Evolutionary conservation across 306 rosid genomes (phyloP).

Genomic region (Castanopsis chinensis): DNA sequence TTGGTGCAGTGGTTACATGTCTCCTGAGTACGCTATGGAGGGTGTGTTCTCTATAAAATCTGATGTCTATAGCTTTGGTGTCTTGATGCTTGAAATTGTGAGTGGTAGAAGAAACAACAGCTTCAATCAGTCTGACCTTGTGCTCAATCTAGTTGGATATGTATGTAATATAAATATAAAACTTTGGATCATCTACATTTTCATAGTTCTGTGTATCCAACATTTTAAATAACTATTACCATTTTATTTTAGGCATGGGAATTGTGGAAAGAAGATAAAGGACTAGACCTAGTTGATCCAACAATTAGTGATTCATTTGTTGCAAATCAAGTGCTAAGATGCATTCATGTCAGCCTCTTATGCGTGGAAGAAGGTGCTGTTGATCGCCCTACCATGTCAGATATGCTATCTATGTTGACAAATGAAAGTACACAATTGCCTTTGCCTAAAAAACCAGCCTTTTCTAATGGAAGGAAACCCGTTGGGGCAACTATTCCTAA

Average conservation of each 20-base stretch:
- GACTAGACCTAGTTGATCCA: slow-evolving; percentile 15
- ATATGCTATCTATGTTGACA: slow-evolving; percentile 11
- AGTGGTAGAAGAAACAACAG: slow-evolving; percentile 27
- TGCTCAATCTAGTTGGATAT: slow-evolving; percentile 28
- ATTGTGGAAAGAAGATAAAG: background rate
- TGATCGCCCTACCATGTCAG: slow-evolving; percentile 10
- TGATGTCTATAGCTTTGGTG: slow-evolving; percentile 30
- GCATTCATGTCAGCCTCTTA: no score
- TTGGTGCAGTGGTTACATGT: slow-evolving; percentile 3
- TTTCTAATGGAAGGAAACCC: background rate
- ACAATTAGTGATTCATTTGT: background rate
- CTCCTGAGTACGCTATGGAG: slow-evolving; percentile 23
- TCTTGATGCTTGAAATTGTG: slow-evolving; percentile 31
- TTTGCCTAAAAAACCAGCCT: slow-evolving; percentile 7
- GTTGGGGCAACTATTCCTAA: background rate
- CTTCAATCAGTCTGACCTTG: background rate
- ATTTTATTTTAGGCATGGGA: no score
- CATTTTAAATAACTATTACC: no score
- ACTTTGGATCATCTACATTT: no score
- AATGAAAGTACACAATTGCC: slow-evolving; percentile 9
- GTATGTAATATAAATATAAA: slow-evolving; percentile 3
- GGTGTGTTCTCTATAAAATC: slow-evolving; percentile 33
- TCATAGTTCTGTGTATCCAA: no score
- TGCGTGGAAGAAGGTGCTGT: background rate
- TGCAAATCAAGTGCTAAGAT: no score